Evolutionary conservation across 2,329 filamentous ascomycete genomes (phyloP), one percentile per base, ranked within the genome.

Genomic region (Calonectria henricotiae): DNA sequence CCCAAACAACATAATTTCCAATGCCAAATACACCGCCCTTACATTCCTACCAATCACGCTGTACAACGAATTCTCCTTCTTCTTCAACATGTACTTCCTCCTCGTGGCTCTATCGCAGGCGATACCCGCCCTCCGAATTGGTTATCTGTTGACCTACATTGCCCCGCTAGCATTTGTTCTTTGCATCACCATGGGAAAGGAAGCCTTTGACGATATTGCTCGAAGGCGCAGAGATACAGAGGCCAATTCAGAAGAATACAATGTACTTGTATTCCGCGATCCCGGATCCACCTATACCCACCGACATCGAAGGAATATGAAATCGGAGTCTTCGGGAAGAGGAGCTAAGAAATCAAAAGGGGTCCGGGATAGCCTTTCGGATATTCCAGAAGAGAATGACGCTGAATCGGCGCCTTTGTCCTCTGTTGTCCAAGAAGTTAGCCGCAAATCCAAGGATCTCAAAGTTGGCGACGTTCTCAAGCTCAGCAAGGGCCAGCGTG

Each of bases 31-130:
- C 82, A 98, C 96, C 35, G 91, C 95, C 1, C 92, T 95, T 86
- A 98, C 93, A 63, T 99, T 99, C 82, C 88, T 99, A 15, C 97
- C 97, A 2, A 88, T 96, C 63, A 99, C 96, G 0, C 86, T 99
- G 25, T 99, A 98, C 84, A 98, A 98, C 84, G 96, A 99, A 80
- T 99, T 99, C 81, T 98, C 96, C 70, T 99, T 98, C 86, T 99
- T 99, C 85, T 98, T 99, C 88, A 99, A 99, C 88, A 94, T 98
- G 87, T 99, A 99, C 82, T 99, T 99, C 82, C 87, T 99, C 67
- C 90, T 98, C 30, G 96, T 99, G 61, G 97, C 96, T 7, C 84
- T 98, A 61, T 98, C 96, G 43, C 96, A 99, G 83, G 92, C 94
- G 49, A 95, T 99, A 78, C 95, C 95, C 4, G 89, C 93, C 25